Evolutionary conservation across 2,329 filamentous ascomycete species (phyloP).

Genomic region (Calonectria honghensis): DNA sequence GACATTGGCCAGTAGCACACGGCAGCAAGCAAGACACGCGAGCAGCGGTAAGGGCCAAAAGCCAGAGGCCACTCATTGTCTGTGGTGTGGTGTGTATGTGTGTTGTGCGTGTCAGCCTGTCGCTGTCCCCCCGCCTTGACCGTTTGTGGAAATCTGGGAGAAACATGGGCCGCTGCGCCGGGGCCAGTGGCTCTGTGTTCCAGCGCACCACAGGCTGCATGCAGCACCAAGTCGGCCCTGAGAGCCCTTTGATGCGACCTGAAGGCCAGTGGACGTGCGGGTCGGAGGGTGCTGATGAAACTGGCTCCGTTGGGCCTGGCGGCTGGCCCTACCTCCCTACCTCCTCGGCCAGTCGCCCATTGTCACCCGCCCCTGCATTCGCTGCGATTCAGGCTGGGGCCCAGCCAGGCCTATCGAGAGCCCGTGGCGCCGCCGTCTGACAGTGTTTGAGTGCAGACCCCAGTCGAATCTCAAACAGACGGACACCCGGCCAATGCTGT

Average conservation of each 20-base stretch:
- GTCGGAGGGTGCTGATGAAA: slow-evolving; percentile 48
- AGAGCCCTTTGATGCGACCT: slow-evolving; percentile 15
- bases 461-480: slow-evolving; percentile 52
- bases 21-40: slow-evolving; percentile 27
- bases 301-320: slow-evolving; percentile 37
- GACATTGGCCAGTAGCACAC: slow-evolving; percentile 21
- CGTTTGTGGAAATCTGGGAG: slow-evolving; percentile 26
- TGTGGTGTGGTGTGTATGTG: slow-evolving; percentile 24
- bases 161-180: slow-evolving; percentile 20
- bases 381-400: slow-evolving; percentile 19
- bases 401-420: slow-evolving; percentile 16
- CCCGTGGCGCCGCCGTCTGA: slow-evolving; percentile 25
- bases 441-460: slow-evolving; percentile 38
- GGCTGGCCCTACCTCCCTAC: slow-evolving; percentile 32
- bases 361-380: slow-evolving; percentile 41
- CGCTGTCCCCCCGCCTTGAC: slow-evolving; percentile 2
- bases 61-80: not conserved
- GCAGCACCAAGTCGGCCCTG: slow-evolving; percentile 17
- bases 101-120: not conserved
- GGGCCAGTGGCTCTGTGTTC: slow-evolving; percentile 8
- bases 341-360: not conserved
- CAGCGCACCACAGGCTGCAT: slow-evolving; percentile 16
- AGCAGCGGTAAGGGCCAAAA: slow-evolving; percentile 24
- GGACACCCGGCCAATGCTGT: slow-evolving; percentile 30
- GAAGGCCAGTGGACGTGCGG: slow-evolving; percentile 44